Percentiles rank a stretch among this genome's conserved stretches.
These are phyloP conservation scores for Beauveria pseudobassiana DNA, from an alignment of 2,329 filamentous ascomycete genomes.

Conservation along the genomic window DNA sequence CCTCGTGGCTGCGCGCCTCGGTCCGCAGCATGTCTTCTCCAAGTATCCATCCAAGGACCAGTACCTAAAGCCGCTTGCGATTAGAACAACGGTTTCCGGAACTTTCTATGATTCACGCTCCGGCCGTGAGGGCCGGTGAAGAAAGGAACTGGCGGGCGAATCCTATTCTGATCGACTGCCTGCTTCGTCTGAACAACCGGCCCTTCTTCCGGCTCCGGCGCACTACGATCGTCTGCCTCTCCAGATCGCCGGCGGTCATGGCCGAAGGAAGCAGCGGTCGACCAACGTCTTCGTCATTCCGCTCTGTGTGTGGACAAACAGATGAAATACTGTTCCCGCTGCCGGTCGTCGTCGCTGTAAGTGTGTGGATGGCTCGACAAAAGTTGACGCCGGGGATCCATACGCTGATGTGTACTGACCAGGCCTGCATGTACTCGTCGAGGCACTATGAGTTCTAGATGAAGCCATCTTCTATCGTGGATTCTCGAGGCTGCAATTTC, in stretches of 20 bases:
- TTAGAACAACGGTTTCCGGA: not conserved
- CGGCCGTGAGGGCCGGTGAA: not conserved
- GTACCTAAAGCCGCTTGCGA: not conserved
- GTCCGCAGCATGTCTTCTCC: not conserved
- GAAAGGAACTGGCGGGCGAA: not conserved
- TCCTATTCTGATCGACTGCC: not conserved
- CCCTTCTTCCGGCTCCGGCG: not conserved
- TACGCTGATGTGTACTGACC: not conserved
- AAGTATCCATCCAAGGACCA: not conserved
- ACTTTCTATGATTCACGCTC: not conserved
- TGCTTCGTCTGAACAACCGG: not conserved
- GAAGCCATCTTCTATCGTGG: not conserved
- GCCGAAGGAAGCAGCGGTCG: not conserved
- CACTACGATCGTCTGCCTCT: not conserved
- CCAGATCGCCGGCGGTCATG: not conserved
- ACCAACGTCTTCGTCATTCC: not conserved
- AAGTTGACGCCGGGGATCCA: not conserved
- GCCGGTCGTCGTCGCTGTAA: not conserved
- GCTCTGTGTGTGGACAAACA: not conserved
- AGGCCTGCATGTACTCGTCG: not conserved
- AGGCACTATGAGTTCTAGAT: not conserved
- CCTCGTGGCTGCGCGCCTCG: not conserved
- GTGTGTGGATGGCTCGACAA: not conserved
- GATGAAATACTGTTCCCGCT: not conserved
- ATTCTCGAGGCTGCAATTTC: not conserved